phyloP scores from a whole-genome alignment of 129 eudicot species.

The Pseudognaphalium luteoalbum region DNA sequence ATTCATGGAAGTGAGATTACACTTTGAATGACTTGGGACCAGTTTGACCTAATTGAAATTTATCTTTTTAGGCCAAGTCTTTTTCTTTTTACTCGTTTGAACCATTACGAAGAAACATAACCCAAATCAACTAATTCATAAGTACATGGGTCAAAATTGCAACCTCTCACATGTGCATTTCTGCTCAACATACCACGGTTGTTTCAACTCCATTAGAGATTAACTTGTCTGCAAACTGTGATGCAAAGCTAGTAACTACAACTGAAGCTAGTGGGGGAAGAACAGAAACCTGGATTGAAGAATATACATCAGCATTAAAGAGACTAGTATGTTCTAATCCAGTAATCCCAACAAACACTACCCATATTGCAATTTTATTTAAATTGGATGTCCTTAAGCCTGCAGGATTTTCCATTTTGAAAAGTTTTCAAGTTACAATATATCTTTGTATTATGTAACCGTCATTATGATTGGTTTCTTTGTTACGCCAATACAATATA shows the following conservation, averaged over 20 bases:
- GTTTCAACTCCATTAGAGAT: slow-evolving; percentile 84
- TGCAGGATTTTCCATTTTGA: no score
- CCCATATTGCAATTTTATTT: no score
- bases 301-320: slow-evolving; percentile 15
- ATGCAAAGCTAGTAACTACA: slow-evolving; percentile 75
- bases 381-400: no score
- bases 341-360: no score
- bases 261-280: slow-evolving; percentile 96
- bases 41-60: neutral
- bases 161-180: slow-evolving; percentile 10
- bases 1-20: neutral
- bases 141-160: slow-evolving; percentile 8
- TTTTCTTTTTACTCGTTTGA: neutral
- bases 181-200: slow-evolving; percentile 55
- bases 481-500: neutral
- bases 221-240: slow-evolving; percentile 84
- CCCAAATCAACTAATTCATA: neutral
- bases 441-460: neutral
- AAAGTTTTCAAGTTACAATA: neutral
- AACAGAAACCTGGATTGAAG: slow-evolving; percentile 71
- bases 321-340: no score
- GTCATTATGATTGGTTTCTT: neutral
- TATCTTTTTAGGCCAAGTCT: neutral
- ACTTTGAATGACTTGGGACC: neutral
- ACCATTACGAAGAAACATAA: slow-evolving; percentile 9